Base-by-base conservation (phyloP, 768 basidiomycete species). In the Termitomyces sp. region DNA sequence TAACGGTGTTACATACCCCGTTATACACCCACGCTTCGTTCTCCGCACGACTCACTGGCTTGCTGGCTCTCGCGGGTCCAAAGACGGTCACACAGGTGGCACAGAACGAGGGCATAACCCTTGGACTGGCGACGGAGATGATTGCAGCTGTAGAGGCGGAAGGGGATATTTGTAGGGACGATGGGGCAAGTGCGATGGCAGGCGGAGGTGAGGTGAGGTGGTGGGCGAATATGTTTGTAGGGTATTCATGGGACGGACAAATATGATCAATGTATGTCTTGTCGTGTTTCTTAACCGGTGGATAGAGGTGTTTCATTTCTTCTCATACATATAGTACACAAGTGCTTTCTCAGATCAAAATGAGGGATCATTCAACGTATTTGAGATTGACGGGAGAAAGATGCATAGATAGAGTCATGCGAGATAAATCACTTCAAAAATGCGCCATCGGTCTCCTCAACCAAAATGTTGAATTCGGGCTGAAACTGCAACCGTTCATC, bases 1-100 rank as follows among this genome's bases (percentile, higher is more conserved):
- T 97, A 2, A 79, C 77, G 10, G 92, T 98, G 35, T 77, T 98
- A 0, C 92, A 96, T 70, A 92, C 89, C 1, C 91, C 94, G 4
- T 77, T 77, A 1, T 97, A 87, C 73, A 78, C 87, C 0, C 80
- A 80, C 36, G 73, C 77, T 0, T 80, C 87, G 0, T 94, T 98
- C 66, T 73, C 85, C 0, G 74, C 82, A 2, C 85, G 94, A 10
- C 74, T 95, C 2, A 75, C 80, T 2, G 71, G 80, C 1, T 70
- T 80, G 42, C 70, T 96, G 20, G 66, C 75, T 13, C 73, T 83
- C 36, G 66, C 69, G 0, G 84, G 79, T 0, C 72, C 79, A 9
- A 77, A 78, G 57, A 88, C 85, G 2, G 85, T 84, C 1, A 76
- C 87, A 50, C 82, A 94, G 53, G 76, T 98, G 22, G 89, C 93